phyloP scores from a whole-genome alignment of 768 basidiomycete species.

The Kwoniella sp. region DNA sequence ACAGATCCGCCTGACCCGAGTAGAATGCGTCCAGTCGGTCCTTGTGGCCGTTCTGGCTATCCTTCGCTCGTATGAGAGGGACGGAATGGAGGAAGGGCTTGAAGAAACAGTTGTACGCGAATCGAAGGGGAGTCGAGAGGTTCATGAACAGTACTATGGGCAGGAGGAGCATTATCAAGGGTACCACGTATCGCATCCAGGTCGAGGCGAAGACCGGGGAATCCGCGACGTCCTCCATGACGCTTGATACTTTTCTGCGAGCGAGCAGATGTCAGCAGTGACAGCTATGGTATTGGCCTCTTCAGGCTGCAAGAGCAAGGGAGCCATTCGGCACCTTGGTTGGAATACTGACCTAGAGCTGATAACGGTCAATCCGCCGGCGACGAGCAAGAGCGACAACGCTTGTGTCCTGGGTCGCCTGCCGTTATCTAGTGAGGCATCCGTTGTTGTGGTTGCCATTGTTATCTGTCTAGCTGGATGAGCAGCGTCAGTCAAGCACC shows the following conservation, averaged over 20 bases:
- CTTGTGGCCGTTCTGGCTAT: conserved; percentile 31
- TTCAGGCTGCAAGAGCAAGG: background rate
- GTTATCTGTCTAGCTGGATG: background rate
- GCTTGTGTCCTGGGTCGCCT: too few relatives aligned
- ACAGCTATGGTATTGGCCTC: background rate
- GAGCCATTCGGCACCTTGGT: background rate
- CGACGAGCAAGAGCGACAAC: background rate
- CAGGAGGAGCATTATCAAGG: too few relatives aligned
- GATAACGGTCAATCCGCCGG: background rate
- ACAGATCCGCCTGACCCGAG: conserved; percentile 65
- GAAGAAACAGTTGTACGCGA: conserved; percentile 51
- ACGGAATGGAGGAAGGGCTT: conserved; percentile 41
- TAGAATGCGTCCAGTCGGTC: conserved; percentile 57
- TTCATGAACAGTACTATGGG: conserved; percentile 11
- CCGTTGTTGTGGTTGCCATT: background rate
- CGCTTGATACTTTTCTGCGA: background rate
- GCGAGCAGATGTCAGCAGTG: background rate
- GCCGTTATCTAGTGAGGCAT: background rate
- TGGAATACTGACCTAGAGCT: background rate
- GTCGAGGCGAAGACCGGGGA: conserved; percentile 6
- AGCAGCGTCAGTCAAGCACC: too few relatives aligned
- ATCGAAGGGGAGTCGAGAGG: conserved; percentile 32
- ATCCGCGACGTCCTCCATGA: conserved; percentile 4
- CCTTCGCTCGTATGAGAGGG: background rate
- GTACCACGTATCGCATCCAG: too few relatives aligned